Evolutionary conservation across 2,329 filamentous ascomycete species (phyloP).

Genomic region (Chrysosporium queenslandicum): DNA sequence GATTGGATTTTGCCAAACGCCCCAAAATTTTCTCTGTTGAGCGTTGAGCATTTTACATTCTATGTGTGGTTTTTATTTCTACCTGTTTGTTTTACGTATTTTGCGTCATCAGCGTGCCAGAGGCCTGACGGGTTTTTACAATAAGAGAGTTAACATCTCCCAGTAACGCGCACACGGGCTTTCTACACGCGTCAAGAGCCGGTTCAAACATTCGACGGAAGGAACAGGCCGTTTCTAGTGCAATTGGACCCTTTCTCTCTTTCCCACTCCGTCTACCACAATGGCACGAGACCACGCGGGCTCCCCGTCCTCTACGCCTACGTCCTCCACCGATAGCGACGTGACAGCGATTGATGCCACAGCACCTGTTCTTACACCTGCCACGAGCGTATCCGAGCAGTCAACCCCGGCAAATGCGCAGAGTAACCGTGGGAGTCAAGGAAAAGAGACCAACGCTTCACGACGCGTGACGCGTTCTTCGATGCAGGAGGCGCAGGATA

Average conservation of each 20-base stretch:
- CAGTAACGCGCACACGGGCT: not conserved
- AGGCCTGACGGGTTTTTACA: not conserved
- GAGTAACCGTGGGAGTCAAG: constrained; percentile 17
- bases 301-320: constrained; percentile 7
- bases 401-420: constrained; percentile 33
- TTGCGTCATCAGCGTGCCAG: too few relatives aligned
- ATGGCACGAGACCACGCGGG: constrained; percentile 10
- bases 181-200: constrained; percentile 1
- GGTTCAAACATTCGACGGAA: not conserved
- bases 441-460: constrained; percentile 25
- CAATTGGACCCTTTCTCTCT: not conserved
- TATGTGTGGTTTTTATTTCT: not conserved
- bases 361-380: constrained; percentile 35
- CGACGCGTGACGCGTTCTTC: constrained; percentile 36
- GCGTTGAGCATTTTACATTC: too few relatives aligned
- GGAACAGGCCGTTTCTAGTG: not conserved
- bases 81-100: too few relatives aligned
- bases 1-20: not conserved
- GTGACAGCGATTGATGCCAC: constrained; percentile 19
- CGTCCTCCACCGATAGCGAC: constrained; percentile 9
- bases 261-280: not conserved
- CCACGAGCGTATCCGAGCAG: constrained; percentile 35
- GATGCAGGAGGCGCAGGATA: constrained; percentile 18
- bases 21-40: too few relatives aligned
- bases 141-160: not conserved